phyloP scores from a whole-genome alignment of 2,329 filamentous ascomycete genomes.

The Diaporthe aspalathi region DNA sequence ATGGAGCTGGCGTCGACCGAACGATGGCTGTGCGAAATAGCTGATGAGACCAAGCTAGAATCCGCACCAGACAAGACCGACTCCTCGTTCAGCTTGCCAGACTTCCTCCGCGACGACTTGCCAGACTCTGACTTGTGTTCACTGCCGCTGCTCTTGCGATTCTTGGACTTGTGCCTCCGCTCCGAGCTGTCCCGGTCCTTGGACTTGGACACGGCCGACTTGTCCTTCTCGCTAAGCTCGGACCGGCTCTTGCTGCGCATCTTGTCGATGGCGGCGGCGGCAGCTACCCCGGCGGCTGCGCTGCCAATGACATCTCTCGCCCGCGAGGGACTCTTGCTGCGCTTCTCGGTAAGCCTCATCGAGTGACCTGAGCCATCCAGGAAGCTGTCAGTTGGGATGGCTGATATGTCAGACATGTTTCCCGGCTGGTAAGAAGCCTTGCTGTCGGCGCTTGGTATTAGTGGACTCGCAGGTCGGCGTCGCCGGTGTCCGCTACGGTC shows the following conservation, averaged over 20 bases:
- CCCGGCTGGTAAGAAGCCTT: slow-evolving; percentile 71
- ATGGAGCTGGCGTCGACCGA: slow-evolving; percentile 66
- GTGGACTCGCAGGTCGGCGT: slow-evolving; percentile 75
- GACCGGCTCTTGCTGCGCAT: slow-evolving; percentile 57
- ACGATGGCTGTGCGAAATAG: slow-evolving; percentile 64
- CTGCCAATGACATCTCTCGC: slow-evolving; percentile 53
- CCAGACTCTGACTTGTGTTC: slow-evolving; percentile 61
- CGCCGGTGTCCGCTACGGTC: slow-evolving; percentile 66
- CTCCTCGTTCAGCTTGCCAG: slow-evolving; percentile 64
- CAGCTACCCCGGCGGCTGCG: slow-evolving; percentile 52
- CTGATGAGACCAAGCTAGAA: slow-evolving; percentile 66
- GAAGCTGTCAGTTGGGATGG: slow-evolving; percentile 73
- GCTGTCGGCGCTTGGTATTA: slow-evolving; percentile 68
- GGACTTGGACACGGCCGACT: slow-evolving; percentile 44
- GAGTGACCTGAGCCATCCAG: slow-evolving; percentile 67
- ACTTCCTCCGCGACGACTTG: slow-evolving; percentile 60
- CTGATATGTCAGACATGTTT: slow-evolving; percentile 86
- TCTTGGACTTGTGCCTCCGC: slow-evolving; percentile 62
- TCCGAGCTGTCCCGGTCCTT: slow-evolving; percentile 61
- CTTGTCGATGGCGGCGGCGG: slow-evolving; percentile 55
- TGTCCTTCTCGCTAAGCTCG: slow-evolving; percentile 51
- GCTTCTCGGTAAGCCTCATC: slow-evolving; percentile 50
- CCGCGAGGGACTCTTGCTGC: slow-evolving; percentile 57
- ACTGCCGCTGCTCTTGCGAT: slow-evolving; percentile 60
- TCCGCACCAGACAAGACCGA: slow-evolving; percentile 64